These are phyloP conservation scores for Apiospora marii DNA, from an alignment of 2,329 filamentous ascomycete species.

Conservation along the genomic window DNA sequence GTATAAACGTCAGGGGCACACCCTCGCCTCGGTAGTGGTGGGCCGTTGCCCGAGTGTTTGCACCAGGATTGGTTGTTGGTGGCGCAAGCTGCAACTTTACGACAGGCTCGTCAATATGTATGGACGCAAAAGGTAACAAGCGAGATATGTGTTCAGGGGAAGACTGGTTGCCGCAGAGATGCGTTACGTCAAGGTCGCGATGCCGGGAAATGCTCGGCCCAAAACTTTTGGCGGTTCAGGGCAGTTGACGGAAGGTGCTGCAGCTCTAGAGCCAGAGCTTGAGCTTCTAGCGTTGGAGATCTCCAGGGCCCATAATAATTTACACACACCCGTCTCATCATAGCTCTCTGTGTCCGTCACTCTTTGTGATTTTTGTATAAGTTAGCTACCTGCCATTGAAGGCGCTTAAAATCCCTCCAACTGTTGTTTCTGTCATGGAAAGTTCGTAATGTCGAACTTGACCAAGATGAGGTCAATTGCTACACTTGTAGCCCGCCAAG, in stretches of 20 bases:
- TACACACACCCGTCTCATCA: neutral
- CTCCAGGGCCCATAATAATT: neutral
- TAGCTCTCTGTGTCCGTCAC: neutral
- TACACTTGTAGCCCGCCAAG: slow-evolving; percentile 33
- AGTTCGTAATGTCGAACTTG: neutral
- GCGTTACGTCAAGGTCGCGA: slow-evolving; percentile 16
- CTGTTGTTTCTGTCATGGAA: neutral
- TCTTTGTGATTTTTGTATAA: neutral
- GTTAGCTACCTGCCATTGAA: neutral
- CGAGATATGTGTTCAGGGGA: neutral
- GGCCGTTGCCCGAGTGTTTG: neutral
- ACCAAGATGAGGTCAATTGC: slow-evolving; percentile 37
- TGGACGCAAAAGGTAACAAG: neutral
- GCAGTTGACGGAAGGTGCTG: neutral
- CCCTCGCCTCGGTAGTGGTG: neutral
- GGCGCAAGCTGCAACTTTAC: neutral
- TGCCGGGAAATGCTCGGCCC: slow-evolving; percentile 10
- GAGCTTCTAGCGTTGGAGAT: slow-evolving; percentile 1
- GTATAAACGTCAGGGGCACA: neutral
- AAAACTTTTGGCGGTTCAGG: slow-evolving; percentile 10
- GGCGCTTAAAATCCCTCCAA: neutral
- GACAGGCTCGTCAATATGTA: neutral
- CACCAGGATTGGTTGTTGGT: neutral
- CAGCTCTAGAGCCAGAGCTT: slow-evolving; percentile 15
- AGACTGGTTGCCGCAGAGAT: slow-evolving; percentile 4